Percentiles rank a stretch among this genome's conserved stretches.
Evolutionary conservation across 1,139 yeast genomes (phyloP).

Genomic region (Yamadazyma friedrichii): DNA sequence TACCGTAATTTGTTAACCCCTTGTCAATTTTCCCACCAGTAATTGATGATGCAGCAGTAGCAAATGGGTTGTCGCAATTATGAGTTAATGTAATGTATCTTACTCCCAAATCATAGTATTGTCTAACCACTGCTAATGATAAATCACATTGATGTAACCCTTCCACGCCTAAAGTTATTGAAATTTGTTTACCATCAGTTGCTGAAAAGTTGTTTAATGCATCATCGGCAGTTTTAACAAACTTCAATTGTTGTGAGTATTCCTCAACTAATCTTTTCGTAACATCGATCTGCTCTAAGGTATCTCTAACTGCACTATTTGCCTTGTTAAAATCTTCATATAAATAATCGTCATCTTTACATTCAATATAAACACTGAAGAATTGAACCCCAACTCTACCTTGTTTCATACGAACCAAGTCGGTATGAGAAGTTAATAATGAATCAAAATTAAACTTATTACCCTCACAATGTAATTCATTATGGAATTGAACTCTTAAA

Average conservation of each 20-base stretch:
- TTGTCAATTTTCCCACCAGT: constrained; percentile 43
- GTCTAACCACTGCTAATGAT: constrained; percentile 48
- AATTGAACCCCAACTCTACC: constrained; percentile 48
- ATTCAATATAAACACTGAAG: constrained; percentile 46
- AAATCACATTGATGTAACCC: constrained; percentile 53
- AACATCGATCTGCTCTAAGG: constrained; percentile 53
- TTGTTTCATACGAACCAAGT: constrained; percentile 31
- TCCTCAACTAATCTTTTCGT: constrained; percentile 41
- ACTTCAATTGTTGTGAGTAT: constrained; percentile 30
- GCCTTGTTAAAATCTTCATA: constrained; percentile 41
- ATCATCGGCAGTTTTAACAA: constrained; percentile 37
- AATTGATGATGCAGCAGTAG: constrained; percentile 50
- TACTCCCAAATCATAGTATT: constrained; percentile 48
- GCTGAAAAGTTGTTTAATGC: constrained; percentile 32
- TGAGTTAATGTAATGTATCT: constrained; percentile 53
- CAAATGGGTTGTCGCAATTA: constrained; percentile 56
- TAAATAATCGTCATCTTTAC: constrained; percentile 34
- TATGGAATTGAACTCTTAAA: constrained; percentile 40
- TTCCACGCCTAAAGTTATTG: constrained; percentile 51
- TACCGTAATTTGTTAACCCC: constrained; percentile 44
- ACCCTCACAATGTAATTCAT: constrained; percentile 30
- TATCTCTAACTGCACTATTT: constrained; percentile 46
- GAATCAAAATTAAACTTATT: constrained; percentile 4
- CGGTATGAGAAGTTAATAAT: constrained; percentile 34
- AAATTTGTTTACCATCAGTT: constrained; percentile 26